Conservation (phyloP, 768 basidiomycete genomes). For the Boletellus ananiceps region DNA sequence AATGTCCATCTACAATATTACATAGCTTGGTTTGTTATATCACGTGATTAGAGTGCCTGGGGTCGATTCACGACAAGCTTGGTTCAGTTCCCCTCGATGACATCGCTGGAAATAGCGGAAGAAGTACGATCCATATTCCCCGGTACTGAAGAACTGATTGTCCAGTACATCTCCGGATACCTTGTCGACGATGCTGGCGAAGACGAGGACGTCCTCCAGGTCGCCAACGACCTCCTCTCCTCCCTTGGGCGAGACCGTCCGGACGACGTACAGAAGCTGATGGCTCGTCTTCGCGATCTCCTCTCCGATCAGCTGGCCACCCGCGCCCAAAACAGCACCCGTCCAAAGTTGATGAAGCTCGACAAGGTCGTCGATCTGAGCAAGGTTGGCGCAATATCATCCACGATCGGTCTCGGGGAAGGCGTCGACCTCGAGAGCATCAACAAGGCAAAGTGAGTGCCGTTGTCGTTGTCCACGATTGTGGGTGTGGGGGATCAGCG, state of each 20-base stretch:
- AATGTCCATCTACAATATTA: conserved; percentile 18
- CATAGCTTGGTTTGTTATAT: conserved; percentile 12
- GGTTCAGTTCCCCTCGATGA: conserved; percentile 38
- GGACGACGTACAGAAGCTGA: conserved; percentile 61
- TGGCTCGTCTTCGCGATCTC: conserved; percentile 56
- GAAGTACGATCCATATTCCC: conserved; percentile 68
- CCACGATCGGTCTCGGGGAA: conserved; percentile 72
- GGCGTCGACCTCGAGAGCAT: conserved; percentile 89
- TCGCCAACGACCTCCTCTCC: conserved; percentile 68
- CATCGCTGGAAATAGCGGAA: conserved; percentile 72
- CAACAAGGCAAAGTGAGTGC: conserved; percentile 85
- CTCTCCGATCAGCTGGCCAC: conserved; percentile 60
- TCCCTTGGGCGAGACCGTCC: conserved; percentile 65
- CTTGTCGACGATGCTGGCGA: conserved; percentile 86
- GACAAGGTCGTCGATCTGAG: conserved; percentile 90
- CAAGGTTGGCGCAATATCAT: conserved; percentile 70
- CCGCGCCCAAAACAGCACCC: conserved; percentile 54
- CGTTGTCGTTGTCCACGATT: neutral
- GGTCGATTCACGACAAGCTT: neutral
- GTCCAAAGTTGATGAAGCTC: conserved; percentile 66
- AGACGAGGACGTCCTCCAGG: conserved; percentile 80
- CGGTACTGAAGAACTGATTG: conserved; percentile 78
- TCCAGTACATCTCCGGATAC: conserved; percentile 84
- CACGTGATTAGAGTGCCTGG: neutral
- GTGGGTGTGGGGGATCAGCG: neutral